Evolutionary conservation across 179 eudicot species (phyloP), one percentile per base, ranked within the genome.

Genomic region (Nepenthes alata): DNA sequence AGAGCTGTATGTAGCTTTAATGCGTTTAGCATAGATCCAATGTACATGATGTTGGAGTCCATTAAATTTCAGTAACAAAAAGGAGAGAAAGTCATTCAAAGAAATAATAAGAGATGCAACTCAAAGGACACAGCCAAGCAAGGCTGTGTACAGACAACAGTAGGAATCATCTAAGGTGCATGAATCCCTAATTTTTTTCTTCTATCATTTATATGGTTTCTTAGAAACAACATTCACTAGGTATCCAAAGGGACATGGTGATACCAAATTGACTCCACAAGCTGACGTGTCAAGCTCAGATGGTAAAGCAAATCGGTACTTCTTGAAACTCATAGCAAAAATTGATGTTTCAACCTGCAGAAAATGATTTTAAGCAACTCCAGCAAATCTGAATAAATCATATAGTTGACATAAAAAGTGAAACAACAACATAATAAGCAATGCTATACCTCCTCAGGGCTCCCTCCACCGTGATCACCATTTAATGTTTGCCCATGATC

Each of bases 391-490:
- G 45, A 41, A 38, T 37, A 63, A 36, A 53, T 15, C 37, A 25
- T 47, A 37, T 15, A 7, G 11, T 41, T 58, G 13, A 2, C 61
- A 38, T 12, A 16, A 35, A 61, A 61, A 61, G 5, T 12, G 15
- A 37, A n/a, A 6, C 15, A 55, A 11, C n/a, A 8, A 35, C 3
- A 51, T 12, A 62, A 62, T 35, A 1, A 25, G 38, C 3, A 61
- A 8, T n/a, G 13, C 7, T 49, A 60, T 51, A 89, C 98, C 96
- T 93, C 98, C 76, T 93, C 95, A 25, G 91, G 82, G 75, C 76
- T 79, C 65, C 98, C 98, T 53, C 97, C 98, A 53, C 98, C 98
- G 71, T 93, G 98, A 80, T 93, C 98, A 37, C 98, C 98, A 70
- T 93, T 89, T 66, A 85, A 13, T 25, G 98, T 93, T 82, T 93